Percentiles rank a stretch among this genome's conserved stretches.
Evolutionary conservation across 768 basidiomycete species (phyloP).

Genomic region (Suillus variegatus): DNA sequence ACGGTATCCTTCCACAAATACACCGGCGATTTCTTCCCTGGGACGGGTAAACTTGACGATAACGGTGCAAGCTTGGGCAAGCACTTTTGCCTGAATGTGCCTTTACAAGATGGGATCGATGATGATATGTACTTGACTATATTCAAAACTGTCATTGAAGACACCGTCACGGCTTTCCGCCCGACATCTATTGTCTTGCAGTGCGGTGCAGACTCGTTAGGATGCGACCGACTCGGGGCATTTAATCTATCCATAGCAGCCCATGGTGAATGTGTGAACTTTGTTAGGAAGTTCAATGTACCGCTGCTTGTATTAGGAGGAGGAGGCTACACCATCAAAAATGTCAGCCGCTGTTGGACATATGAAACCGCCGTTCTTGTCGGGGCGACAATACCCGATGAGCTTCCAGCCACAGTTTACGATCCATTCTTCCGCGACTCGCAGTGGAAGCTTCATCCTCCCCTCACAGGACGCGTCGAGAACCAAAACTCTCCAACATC

Average conservation of each 20-base stretch:
- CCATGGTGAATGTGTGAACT: constrained; percentile 97
- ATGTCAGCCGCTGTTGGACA: constrained; percentile 98
- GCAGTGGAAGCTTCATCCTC: constrained; percentile 91
- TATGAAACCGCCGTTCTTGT: constrained; percentile 96
- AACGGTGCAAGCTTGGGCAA: constrained; percentile 87
- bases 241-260: constrained; percentile 98
- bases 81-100: constrained; percentile 94
- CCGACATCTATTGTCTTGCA: constrained; percentile 93
- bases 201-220: constrained; percentile 95
- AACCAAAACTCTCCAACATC: constrained; percentile 87
- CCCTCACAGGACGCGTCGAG: constrained; percentile 86
- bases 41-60: constrained; percentile 94
- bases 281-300: constrained; percentile 89
- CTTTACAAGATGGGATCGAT: constrained; percentile 93
- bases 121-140: constrained; percentile 95
- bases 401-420: constrained; percentile 87
- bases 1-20: constrained; percentile 99
- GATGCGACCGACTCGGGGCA: constrained; percentile 91
- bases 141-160: constrained; percentile 96
- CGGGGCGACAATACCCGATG: constrained; percentile 79
- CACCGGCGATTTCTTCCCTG: constrained; percentile 97
- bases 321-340: constrained; percentile 96
- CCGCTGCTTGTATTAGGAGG: constrained; percentile 92
- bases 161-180: constrained; percentile 85
- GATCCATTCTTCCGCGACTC: constrained; percentile 92